Conservation (phyloP, 1,284 basidiomycete species). For the Pseudozyma pruni region DNA sequence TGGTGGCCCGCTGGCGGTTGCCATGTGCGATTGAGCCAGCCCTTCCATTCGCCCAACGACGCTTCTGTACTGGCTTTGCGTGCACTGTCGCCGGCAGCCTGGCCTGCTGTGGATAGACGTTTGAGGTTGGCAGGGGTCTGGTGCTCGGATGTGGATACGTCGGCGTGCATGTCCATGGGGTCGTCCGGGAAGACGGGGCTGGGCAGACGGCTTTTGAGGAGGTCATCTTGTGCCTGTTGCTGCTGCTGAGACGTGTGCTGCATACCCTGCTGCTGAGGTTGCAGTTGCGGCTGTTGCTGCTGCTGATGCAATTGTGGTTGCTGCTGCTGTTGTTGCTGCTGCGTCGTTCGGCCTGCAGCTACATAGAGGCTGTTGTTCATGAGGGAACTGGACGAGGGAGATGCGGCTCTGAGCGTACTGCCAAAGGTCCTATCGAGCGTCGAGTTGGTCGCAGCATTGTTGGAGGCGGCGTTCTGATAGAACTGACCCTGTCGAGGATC, state of each 20-base stretch:
- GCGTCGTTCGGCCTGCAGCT: constrained; percentile 15
- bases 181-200: constrained; percentile 49
- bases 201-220: constrained; percentile 40
- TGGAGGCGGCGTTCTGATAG: constrained; percentile 20
- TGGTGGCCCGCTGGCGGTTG: constrained; percentile 33
- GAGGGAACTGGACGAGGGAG: constrained; percentile 18
- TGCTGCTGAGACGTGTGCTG: constrained; percentile 21
- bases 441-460: constrained; percentile 22
- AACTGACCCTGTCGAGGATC: constrained; percentile 29
- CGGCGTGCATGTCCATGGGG: constrained; percentile 32
- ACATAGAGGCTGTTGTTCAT: constrained; percentile 31
- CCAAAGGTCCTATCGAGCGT: constrained; percentile 43
- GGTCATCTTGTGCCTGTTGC: constrained; percentile 25
- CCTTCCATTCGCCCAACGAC: constrained; percentile 46
- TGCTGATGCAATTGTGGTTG: constrained; percentile 9
- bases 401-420: constrained; percentile 33
- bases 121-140: constrained; percentile 34
- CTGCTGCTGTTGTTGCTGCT: constrained; percentile 8
- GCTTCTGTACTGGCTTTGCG: constrained; percentile 30
- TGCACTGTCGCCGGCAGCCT: constrained; percentile 19
- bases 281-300: constrained; percentile 5
- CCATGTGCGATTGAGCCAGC: constrained; percentile 46
- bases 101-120: constrained; percentile 29
- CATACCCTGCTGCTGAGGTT: constrained; percentile 21
- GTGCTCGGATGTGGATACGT: constrained; percentile 20